These are phyloP conservation scores for Diaporthe caulivora DNA, from an alignment of 2,329 filamentous ascomycete species.

Conservation along the genomic window DNA sequence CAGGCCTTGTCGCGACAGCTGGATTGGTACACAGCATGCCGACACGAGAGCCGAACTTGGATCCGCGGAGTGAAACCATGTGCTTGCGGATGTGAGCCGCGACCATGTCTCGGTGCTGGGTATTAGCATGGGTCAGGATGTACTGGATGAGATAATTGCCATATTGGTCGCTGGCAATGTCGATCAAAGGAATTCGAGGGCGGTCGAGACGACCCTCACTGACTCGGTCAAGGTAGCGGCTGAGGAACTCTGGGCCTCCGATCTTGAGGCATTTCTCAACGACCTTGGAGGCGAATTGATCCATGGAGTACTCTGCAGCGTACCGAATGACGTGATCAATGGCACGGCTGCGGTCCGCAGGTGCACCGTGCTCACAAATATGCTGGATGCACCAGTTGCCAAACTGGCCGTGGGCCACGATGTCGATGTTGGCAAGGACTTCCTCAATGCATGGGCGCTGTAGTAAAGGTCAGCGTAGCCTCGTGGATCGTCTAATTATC, in stretches of 20 bases:
- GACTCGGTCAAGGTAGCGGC: constrained; percentile 92
- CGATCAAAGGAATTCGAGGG: constrained; percentile 95
- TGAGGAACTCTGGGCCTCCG: constrained; percentile 88
- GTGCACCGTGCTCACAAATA: constrained; percentile 95
- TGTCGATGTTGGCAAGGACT: constrained; percentile 93
- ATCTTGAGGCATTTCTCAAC: constrained; percentile 99
- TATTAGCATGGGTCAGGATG: constrained; percentile 88
- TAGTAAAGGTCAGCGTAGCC: constrained; percentile 28
- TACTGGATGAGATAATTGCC: constrained; percentile 99
- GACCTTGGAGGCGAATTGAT: constrained; percentile 98
- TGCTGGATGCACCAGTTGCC: constrained; percentile 99
- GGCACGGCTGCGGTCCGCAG: constrained; percentile 90
- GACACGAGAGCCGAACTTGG: constrained; percentile 97
- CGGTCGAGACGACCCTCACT: constrained; percentile 92
- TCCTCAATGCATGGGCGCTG: constrained; percentile 97
- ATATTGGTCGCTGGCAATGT: constrained; percentile 98
- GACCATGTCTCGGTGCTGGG: constrained; percentile 93
- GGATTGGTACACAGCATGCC: constrained; percentile 99
- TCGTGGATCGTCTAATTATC: not conserved
- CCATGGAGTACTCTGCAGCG: constrained; percentile 96
- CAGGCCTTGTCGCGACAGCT: constrained; percentile 87
- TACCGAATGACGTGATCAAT: constrained; percentile 96
- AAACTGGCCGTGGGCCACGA: constrained; percentile 97
- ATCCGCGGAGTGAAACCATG: constrained; percentile 98
- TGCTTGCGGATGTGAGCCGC: constrained; percentile 97